Evolutionary conservation across 2,329 filamentous ascomycete genomes (phyloP).

Genomic region (Berkeleyomyces rouxiae): DNA sequence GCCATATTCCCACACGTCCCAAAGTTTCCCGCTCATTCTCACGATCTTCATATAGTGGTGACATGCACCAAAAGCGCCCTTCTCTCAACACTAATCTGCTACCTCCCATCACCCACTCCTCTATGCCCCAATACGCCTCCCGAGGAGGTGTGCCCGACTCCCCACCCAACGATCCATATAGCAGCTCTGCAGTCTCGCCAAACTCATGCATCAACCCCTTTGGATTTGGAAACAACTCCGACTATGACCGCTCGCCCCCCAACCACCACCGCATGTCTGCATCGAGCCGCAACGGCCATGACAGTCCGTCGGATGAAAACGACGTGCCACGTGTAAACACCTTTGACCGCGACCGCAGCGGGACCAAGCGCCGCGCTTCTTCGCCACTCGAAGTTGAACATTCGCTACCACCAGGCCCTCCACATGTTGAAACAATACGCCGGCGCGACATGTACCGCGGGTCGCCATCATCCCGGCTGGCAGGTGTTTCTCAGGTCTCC

Average conservation of each 20-base stretch:
- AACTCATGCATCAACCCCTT: conserved; percentile 28
- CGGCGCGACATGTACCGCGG: conserved; percentile 34
- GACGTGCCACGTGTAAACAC: conserved; percentile 26
- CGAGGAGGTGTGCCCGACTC: conserved; percentile 23
- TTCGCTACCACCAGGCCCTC: conserved; percentile 23
- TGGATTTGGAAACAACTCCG: conserved; percentile 24
- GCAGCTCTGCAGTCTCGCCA: conserved; percentile 31
- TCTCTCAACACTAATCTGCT: conserved; percentile 24
- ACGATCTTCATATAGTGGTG: not conserved
- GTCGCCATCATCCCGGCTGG: conserved; percentile 35
- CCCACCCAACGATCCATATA: conserved; percentile 30
- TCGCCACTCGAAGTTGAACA: conserved; percentile 35
- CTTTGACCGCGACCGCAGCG: conserved; percentile 35
- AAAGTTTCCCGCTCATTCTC: conserved; percentile 15
- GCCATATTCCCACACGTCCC: conserved; percentile 30
- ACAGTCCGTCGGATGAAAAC: conserved; percentile 30
- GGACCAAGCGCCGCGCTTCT: conserved; percentile 39
- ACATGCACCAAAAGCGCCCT: conserved; percentile 24
- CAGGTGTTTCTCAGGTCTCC: conserved; percentile 28
- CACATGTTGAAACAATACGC: conserved; percentile 29
- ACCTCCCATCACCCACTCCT: conserved; percentile 24
- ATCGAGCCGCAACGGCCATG: conserved; percentile 24
- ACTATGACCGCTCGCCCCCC: conserved; percentile 30
- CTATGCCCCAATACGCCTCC: conserved; percentile 28
- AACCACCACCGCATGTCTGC: conserved; percentile 25